phyloP scores from a whole-genome alignment of 2,329 filamentous ascomycete species.

The Cryphonectria parasitica region DNA sequence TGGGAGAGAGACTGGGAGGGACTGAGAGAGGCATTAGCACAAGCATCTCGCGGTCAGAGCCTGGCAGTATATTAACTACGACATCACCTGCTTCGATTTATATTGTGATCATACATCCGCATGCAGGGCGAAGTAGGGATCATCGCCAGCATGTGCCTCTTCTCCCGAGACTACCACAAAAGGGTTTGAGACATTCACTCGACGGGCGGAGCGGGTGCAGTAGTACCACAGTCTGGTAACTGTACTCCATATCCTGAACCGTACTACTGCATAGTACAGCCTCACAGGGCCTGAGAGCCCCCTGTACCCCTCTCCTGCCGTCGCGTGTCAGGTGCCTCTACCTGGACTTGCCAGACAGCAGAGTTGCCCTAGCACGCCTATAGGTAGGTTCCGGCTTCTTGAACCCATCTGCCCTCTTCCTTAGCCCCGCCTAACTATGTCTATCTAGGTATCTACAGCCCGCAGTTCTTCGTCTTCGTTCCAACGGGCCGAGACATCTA shows the following conservation, averaged over 20 bases:
- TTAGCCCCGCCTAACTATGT: conserved; percentile 7
- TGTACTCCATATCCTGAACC: not conserved
- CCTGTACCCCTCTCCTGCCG: not conserved
- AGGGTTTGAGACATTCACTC: not conserved
- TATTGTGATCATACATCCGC: not conserved
- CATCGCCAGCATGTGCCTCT: not conserved
- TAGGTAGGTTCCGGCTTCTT: not conserved
- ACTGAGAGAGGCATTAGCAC: not conserved
- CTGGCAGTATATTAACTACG: not conserved
- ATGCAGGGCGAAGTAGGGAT: not conserved
- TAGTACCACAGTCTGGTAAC: not conserved
- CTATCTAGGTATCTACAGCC: not conserved
- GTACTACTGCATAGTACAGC: not conserved
- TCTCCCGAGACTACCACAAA: not conserved
- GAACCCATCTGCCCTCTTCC: not conserved
- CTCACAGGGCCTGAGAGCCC: not conserved
- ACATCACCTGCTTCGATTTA: not conserved
- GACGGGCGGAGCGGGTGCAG: not conserved
- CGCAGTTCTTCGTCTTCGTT: not conserved
- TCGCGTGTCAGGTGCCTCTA: not conserved
- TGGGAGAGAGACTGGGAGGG: too few relatives aligned
- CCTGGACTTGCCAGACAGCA: not conserved
- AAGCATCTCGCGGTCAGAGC: too few relatives aligned
- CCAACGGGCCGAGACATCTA: not conserved
- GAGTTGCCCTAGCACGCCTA: too few relatives aligned